Evolutionary conservation across 768 basidiomycete genomes (phyloP), one percentile per base, ranked within the genome.

Genomic region (Lactifluus echinatus): DNA sequence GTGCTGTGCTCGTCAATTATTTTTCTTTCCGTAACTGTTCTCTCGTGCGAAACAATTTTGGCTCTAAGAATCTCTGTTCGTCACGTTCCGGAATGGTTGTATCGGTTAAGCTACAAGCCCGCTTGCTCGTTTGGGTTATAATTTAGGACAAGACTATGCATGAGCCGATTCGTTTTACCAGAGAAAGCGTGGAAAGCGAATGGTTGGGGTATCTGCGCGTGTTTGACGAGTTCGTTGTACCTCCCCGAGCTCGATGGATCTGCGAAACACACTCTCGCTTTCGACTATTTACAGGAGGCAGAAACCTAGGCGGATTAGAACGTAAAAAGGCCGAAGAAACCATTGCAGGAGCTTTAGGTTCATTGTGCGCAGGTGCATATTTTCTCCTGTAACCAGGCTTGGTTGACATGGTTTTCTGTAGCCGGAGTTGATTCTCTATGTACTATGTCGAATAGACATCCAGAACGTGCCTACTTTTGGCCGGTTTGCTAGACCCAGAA

Each of bases 101-200:
- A 50, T 1, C 44, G 56, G 44, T 28, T 57, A 11, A 57, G 56
- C 28, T 57, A 51, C n/a, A 52, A 53, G 43, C 49, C n/a, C 56
- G 2, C 37, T 57, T 28, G 50, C 50, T 5, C 49, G 50, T 4
- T 4, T 28, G 0, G 56, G 50, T 2, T n/a, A 10, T 21, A 17
- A 53, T 19, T 0, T 59, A 3, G 40, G 46, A 8, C 29, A 23
- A 10, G 28, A 42, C 24, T 11, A 4, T 54, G 21, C 12, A 55
- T 29, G 24, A 10, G 2, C 57, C 52, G 4, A 48, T 40, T 21
- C n/a, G 15, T 8, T 59, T 47, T 3, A 52, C 54, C n/a, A 59
- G n/a, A 34, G 43, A 59, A 37, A 28, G 40, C 26, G 46, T 59
- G 44, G 56, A 52, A 46, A 24, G 29, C 1, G 2, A 11, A 12